These are phyloP conservation scores for Aspergillus cristatus DNA, from an alignment of 495 filamentous ascomycete genomes.

Conservation along the genomic window DNA sequence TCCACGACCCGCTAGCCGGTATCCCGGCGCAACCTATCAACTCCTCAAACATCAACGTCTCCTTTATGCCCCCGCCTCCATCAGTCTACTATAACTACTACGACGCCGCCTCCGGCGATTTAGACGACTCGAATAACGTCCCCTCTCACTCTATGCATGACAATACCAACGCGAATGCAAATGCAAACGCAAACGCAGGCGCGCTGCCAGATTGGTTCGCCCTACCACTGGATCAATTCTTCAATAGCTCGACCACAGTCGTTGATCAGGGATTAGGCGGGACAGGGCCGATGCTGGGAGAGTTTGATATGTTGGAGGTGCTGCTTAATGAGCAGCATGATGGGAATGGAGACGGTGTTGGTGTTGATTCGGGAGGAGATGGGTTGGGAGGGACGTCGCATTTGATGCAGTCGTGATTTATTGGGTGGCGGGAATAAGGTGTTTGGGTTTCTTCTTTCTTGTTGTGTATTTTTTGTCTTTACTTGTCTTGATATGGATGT, in stretches of 20 bases:
- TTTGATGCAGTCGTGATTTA: too few relatives aligned
- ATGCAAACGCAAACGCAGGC: constrained; percentile 15
- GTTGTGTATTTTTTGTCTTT: too few relatives aligned
- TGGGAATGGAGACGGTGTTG: constrained; percentile 22
- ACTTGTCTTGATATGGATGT: too few relatives aligned
- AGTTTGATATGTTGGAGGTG: constrained; percentile 41
- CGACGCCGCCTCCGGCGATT: constrained; percentile 25
- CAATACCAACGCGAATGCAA: constrained; percentile 8
- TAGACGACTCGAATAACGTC: constrained; percentile 19
- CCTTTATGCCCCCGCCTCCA: constrained; percentile 42
- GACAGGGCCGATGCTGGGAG: constrained; percentile 39
- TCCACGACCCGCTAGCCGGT: constrained; percentile 34
- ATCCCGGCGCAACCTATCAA: constrained; percentile 42
- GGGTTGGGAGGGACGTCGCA: too few relatives aligned
- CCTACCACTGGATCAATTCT: constrained; percentile 42
- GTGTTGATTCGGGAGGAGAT: too few relatives aligned
- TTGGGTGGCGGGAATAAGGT: too few relatives aligned
- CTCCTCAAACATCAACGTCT: constrained; percentile 38
- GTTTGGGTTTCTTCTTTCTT: too few relatives aligned
- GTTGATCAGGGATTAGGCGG: constrained; percentile 42
- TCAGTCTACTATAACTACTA: constrained; percentile 42
- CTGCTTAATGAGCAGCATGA: constrained; percentile 39
- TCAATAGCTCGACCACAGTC: constrained; percentile 37
- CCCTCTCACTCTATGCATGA: constrained; percentile 26
- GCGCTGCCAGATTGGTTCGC: constrained; percentile 38